Base-by-base conservation (phyloP, 2,329 filamentous ascomycete genomes). In the Fusarium chlamydosporum region DNA sequence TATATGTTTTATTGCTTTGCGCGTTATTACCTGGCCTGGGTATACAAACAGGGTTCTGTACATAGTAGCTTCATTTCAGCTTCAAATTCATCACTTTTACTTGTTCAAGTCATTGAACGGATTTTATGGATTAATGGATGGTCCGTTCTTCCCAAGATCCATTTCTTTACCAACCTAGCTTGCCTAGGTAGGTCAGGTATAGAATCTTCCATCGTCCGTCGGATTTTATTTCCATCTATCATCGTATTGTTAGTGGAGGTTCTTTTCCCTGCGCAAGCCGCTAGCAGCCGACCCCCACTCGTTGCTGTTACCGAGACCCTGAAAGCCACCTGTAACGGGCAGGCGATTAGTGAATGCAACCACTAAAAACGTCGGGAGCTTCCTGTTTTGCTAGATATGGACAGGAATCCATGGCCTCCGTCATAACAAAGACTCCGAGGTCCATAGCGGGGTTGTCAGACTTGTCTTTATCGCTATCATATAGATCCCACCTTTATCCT, bases 381-480 rank as follows among this genome's bases (percentile, higher is more conserved):
- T 72, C 70, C 72, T 67, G 27, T 67, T 73, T 56, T 37, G 71
- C 61, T 47, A 37, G 23, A 5, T 23, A 23, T n/a, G n/a, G n/a
- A n/a, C 23, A 5, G 23, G 23, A 23, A 23, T 23, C 23, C 23
- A 64, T 68, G 47, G 46, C 55, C 18, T 54, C 57, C 51, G 50
- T 65, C 64, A 72, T 73, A 65, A 54, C 41, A 33, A 69, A 59
- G 51, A 34, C 42, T 47, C 59, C 57, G 48, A 67, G 54, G 59
- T 47, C 51, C 50, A 61, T 65, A 60, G 67, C 68, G 67, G 70
- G 67, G 67, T 70, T 65, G n/a, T n/a, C n/a, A n/a, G n/a, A n/a
- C n/a, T n/a, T n/a, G 52, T 56, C 52, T 34, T 16, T 40, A 29
- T 51, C 33, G 4, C 42, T 45, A 18, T 45, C 42, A 6, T 29